Evolutionary conservation across 2,329 filamentous ascomycete species (phyloP).

Genomic region (Sclerotinia trifoliorum): DNA sequence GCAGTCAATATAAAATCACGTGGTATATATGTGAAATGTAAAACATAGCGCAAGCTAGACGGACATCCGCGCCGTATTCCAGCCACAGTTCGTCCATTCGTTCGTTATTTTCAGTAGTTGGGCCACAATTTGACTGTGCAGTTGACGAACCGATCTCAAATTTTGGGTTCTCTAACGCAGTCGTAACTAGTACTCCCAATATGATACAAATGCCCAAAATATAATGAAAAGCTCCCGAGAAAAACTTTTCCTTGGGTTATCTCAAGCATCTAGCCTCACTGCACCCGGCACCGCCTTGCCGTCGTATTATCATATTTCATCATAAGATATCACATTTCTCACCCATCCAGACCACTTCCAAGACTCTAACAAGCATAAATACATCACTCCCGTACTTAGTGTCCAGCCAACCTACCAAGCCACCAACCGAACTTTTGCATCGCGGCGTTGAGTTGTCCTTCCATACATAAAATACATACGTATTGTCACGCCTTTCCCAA

Average conservation of each 20-base stretch:
- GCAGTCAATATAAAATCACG: conserved; percentile 11
- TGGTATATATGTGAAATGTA: background rate
- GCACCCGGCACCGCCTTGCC: background rate
- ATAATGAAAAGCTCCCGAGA: background rate
- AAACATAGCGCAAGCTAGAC: background rate
- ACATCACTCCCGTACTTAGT: background rate
- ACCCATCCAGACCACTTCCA: background rate
- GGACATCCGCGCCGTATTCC: conserved; percentile 7
- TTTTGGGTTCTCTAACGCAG: background rate
- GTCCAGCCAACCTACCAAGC: background rate
- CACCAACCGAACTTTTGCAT: background rate
- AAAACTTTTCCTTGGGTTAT: background rate
- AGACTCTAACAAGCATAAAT: conserved; percentile 4
- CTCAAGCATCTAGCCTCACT: background rate
- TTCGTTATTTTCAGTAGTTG: background rate
- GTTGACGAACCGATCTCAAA: background rate
- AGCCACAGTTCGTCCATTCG: conserved; percentile 1
- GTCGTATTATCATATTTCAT: background rate
- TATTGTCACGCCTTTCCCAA: conserved; percentile 1
- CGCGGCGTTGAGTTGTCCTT: conserved; percentile 15
- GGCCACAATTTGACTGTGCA: background rate
- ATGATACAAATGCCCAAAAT: conserved; percentile 11
- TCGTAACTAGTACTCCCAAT: conserved; percentile 7
- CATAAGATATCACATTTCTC: background rate
- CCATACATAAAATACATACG: conserved; percentile 14